Evolutionary conservation across 176 grass and related monocot species (phyloP).

Genomic region (Hordeum marinum): DNA sequence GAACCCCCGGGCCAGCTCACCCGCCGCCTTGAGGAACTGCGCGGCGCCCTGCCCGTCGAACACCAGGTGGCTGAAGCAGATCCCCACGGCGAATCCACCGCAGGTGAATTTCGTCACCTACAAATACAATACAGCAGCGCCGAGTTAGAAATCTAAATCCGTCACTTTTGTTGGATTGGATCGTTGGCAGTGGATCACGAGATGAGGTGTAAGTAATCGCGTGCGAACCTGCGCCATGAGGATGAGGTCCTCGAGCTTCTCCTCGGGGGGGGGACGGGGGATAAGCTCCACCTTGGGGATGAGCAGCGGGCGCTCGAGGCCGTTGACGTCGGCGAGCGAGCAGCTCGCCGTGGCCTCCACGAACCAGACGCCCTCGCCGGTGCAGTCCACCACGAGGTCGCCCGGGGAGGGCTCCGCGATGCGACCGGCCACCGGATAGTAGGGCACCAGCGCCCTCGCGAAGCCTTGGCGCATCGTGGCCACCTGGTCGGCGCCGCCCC

Average conservation of each 20-base stretch:
- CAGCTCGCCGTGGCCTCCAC: constrained; percentile 63
- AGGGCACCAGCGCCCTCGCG: constrained; percentile 52
- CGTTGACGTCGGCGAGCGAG: constrained; percentile 66
- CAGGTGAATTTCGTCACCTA: constrained; percentile 88
- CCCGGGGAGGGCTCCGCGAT: constrained; percentile 35
- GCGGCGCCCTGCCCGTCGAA: constrained; percentile 74
- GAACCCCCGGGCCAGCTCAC: constrained; percentile 60
- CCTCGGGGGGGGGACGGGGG: constrained; percentile 46
- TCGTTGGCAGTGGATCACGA: not conserved
- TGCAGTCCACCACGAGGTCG: constrained; percentile 48
- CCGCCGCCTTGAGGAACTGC: constrained; percentile 62
- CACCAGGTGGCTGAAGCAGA: constrained; percentile 85
- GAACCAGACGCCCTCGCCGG: constrained; percentile 60
- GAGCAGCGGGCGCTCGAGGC: constrained; percentile 69
- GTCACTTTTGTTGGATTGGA: not conserved
- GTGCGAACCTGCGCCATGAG: constrained; percentile 65
- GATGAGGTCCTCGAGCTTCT: constrained; percentile 63
- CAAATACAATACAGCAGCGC: not conserved
- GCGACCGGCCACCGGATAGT: constrained; percentile 72
- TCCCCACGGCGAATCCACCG: constrained; percentile 67
- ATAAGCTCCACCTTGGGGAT: constrained; percentile 70
- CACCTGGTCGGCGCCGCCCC: not conserved
- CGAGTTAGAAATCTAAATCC: not conserved
- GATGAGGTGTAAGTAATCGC: not conserved
- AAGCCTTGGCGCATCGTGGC: constrained; percentile 50